These are phyloP conservation scores for Cadophora sp. DNA, from an alignment of 2,329 filamentous ascomycete genomes.

Conservation along the genomic window DNA sequence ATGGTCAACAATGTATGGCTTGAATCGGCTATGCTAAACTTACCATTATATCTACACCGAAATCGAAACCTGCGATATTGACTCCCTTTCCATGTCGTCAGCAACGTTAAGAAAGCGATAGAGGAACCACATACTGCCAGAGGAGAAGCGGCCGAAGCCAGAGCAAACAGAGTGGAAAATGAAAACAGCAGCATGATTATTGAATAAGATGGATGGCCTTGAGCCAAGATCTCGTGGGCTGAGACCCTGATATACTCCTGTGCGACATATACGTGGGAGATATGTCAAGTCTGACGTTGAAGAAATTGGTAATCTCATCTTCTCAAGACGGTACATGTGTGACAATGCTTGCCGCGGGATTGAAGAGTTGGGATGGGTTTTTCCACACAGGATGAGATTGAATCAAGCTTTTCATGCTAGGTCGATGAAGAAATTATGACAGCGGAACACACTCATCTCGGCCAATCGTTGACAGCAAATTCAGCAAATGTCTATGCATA, in stretches of 20 bases:
- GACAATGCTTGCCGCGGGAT: constrained; percentile 18
- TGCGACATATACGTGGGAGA: background rate
- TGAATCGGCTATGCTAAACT: background rate
- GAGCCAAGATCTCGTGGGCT: background rate
- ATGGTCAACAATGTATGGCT: background rate
- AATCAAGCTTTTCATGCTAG: constrained; percentile 16
- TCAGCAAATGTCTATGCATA: constrained; percentile 13
- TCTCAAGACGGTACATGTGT: constrained; percentile 17
- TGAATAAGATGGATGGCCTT: constrained; percentile 10
- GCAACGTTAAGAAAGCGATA: background rate
- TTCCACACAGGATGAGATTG: background rate
- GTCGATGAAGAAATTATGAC: background rate
- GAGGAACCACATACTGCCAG: constrained; percentile 26
- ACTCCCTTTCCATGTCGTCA: constrained; percentile 29
- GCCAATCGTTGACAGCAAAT: background rate
- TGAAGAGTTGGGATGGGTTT: background rate
- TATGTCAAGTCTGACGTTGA: background rate
- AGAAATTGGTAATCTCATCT: constrained; percentile 13
- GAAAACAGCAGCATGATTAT: constrained; percentile 26
- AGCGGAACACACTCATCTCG: background rate
- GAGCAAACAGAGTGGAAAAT: constrained; percentile 17
- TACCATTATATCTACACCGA: constrained; percentile 36
- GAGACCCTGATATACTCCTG: constrained; percentile 19
- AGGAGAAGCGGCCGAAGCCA: constrained; percentile 26
- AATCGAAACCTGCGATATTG: constrained; percentile 40